Percentiles rank a stretch among this genome's conserved stretches.
Conservation (phyloP, 2,329 filamentous ascomycete genomes). For the Botrytis sinoallii region DNA sequence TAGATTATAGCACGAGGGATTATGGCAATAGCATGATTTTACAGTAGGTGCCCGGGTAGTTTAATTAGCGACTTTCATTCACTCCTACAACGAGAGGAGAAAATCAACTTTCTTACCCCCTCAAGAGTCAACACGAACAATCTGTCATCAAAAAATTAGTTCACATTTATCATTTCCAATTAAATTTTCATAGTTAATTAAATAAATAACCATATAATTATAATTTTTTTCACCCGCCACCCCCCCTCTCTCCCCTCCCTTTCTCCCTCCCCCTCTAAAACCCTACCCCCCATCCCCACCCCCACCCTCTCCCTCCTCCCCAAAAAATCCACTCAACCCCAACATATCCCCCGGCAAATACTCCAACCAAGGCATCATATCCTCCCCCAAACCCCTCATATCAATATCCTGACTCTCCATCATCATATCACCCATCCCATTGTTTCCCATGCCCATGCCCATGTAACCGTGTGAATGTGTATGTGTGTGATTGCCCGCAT, state of each 20-base stretch:
- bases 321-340: slow-evolving; percentile 46
- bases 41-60: too few species aligned
- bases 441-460: slow-evolving; percentile 33
- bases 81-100: too few species aligned
- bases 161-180: too few species aligned
- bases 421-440: slow-evolving; percentile 50
- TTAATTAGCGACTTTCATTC: too few species aligned
- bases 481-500: background rate
- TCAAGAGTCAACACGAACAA: too few species aligned
- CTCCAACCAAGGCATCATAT: slow-evolving; percentile 74
- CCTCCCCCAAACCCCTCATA: slow-evolving; percentile 64
- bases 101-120: too few species aligned
- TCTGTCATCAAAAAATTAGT: too few species aligned
- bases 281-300: background rate
- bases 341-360: slow-evolving; percentile 67
- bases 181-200: background rate
- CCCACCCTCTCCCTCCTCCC: slow-evolving; percentile 27
- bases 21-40: too few species aligned
- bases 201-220: background rate
- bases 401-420: slow-evolving; percentile 78
- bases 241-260: too few species aligned
- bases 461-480: slow-evolving; percentile 23
- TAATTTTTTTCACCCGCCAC: background rate
- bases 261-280: too few species aligned
- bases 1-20: too few species aligned